These are phyloP conservation scores for Durusdinium trenchii DNA, from an alignment of 73 alveolate species.

Conservation along the genomic window DNA sequence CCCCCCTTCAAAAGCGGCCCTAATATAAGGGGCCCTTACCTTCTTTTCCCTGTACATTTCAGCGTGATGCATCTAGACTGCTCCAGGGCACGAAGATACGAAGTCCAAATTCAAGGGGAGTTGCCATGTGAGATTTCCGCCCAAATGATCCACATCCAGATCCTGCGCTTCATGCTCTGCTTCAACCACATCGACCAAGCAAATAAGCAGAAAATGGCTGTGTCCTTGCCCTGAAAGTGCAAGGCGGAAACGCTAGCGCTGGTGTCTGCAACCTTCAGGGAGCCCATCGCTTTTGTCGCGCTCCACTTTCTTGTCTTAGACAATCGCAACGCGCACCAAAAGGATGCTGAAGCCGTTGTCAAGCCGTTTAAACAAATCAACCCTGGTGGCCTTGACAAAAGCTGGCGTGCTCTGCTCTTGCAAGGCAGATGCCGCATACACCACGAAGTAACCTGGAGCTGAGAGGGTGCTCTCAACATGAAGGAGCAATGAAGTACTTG, in stretches of 20 bases:
- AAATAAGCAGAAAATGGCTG: background rate
- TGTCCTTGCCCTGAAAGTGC: slow-evolving; percentile 81
- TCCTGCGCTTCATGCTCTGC: background rate
- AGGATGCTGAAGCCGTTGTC: no score
- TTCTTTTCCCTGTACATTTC: no score
- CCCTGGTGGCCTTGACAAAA: slow-evolving; percentile 30
- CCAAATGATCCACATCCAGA: slow-evolving; percentile 52
- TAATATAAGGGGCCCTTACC: no score
- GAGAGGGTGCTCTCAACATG: no score
- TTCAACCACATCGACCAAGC: background rate
- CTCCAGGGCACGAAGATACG: slow-evolving; percentile 42
- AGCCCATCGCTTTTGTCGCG: no score
- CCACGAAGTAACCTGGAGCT: slow-evolving; percentile 66
- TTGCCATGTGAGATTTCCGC: slow-evolving; percentile 65
- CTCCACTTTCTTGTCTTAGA: no score
- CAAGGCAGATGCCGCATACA: slow-evolving; percentile 57
- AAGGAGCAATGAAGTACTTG: no score
- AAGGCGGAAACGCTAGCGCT: slow-evolving; percentile 67
- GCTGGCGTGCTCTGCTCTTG: slow-evolving; percentile 89
- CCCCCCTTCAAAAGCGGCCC: no score
- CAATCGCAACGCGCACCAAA: no score
- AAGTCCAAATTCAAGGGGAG: slow-evolving; percentile 19
- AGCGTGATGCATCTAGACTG: no score
- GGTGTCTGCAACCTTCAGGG: slow-evolving; percentile 52
- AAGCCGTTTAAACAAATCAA: background rate